Percentiles rank a stretch among this genome's conserved stretches.
Evolutionary conservation across 2,329 filamentous ascomycete species (phyloP).

Genomic region (Neofusicoccum laricinum): DNA sequence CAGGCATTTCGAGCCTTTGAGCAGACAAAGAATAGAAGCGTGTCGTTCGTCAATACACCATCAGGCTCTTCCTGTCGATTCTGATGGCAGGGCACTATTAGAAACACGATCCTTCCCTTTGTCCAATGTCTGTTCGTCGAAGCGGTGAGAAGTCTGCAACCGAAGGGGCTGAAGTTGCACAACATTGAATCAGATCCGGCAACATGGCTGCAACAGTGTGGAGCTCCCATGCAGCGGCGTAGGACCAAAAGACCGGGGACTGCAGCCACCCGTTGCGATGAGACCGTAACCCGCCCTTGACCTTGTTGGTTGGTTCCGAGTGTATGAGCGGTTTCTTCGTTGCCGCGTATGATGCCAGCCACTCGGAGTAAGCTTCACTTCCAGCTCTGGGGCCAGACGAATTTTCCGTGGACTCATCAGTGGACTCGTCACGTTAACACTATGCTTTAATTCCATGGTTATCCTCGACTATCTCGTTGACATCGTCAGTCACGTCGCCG

Average conservation of each 20-base stretch:
- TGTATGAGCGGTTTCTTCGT: not conserved
- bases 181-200: constrained; percentile 4
- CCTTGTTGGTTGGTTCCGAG: not conserved
- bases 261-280: constrained; percentile 11
- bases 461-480: not conserved
- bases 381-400: not conserved
- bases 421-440: not conserved
- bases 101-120: not conserved
- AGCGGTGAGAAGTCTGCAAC: constrained; percentile 9
- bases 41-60: not conserved
- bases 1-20: not conserved
- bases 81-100: not conserved
- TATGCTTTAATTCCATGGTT: not conserved
- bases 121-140: constrained; percentile 2
- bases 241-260: constrained; percentile 5
- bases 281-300: not conserved
- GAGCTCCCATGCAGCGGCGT: not conserved
- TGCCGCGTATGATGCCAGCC: not conserved
- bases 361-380: constrained; percentile 1
- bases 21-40: not conserved
- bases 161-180: constrained; percentile 9
- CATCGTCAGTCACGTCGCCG: not conserved
- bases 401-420: not conserved
- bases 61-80: not conserved
- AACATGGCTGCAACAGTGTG: constrained; percentile 10